phyloP scores from a whole-genome alignment of 257 asterid genomes.

The Galeopsis tetrahit region DNA sequence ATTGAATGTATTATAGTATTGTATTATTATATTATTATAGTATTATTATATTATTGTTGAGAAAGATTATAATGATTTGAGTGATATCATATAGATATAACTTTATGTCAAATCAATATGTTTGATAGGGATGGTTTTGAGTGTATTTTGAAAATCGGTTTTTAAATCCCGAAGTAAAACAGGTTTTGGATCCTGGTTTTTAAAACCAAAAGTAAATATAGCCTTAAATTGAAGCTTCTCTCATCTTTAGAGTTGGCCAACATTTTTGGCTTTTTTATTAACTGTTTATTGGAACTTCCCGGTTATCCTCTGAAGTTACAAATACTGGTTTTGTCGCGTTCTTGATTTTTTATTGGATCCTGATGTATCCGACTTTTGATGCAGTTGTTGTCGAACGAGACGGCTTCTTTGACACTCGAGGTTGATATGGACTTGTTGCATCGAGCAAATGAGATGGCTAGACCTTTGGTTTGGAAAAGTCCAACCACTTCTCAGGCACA shows the following conservation, averaged over 20 bases:
- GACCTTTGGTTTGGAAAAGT: constrained; percentile 64
- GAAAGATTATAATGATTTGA: too few relatives aligned
- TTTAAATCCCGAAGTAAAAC: too few relatives aligned
- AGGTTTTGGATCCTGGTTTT: too few relatives aligned
- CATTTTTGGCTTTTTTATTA: background rate
- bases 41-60: too few relatives aligned
- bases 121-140: too few relatives aligned
- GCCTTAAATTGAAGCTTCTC: too few relatives aligned
- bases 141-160: too few relatives aligned
- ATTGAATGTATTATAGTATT: too few relatives aligned
- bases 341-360: constrained; percentile 23
- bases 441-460: constrained; percentile 82
- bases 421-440: constrained; percentile 85
- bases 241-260: background rate
- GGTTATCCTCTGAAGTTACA: constrained; percentile 15
- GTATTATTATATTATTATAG: too few relatives aligned
- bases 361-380: constrained; percentile 32
- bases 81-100: too few relatives aligned
- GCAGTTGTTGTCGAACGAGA: constrained; percentile 68
- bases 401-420: constrained; percentile 81
- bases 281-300: constrained; percentile 11
- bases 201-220: too few relatives aligned
- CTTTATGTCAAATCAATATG: too few relatives aligned
- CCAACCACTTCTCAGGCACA: constrained; percentile 59
- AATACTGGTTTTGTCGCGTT: background rate